These are phyloP conservation scores for Syzygium jambos DNA, from an alignment of 345 rosid genomes.

Conservation along the genomic window DNA sequence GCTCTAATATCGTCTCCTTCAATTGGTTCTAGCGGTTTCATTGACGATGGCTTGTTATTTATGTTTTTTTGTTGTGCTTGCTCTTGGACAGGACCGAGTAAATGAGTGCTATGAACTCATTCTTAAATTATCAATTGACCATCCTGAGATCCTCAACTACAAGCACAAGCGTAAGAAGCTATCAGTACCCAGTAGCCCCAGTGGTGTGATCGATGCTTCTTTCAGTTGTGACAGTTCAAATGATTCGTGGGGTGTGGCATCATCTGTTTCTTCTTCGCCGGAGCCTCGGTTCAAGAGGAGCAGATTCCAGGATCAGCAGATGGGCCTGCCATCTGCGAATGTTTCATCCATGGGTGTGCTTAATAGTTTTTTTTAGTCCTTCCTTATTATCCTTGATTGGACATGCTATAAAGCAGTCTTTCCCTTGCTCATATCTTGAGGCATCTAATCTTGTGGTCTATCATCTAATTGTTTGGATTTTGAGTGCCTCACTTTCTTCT, in stretches of 20 bases:
- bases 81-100: constrained; percentile 41
- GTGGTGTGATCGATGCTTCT: constrained; percentile 42
- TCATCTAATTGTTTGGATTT: not conserved
- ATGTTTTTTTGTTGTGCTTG: not conserved
- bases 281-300: constrained; percentile 51
- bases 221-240: constrained; percentile 65
- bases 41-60: not conserved
- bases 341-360: constrained; percentile 55
- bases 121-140: constrained; percentile 25
- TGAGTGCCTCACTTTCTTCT: not conserved
- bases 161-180: constrained; percentile 41
- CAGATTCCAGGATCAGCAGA: constrained; percentile 41
- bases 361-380: constrained; percentile 54
- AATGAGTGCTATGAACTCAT: constrained; percentile 57
- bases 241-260: constrained; percentile 47
- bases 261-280: constrained; percentile 31
- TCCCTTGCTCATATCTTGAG: not conserved
- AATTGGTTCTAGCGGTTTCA: not conserved
- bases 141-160: constrained; percentile 10
- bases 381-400: not conserved
- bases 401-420: not conserved
- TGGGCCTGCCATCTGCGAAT: constrained; percentile 29
- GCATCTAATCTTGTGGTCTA: not conserved
- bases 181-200: constrained; percentile 36
- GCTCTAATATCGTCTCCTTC: not conserved